Conservation (phyloP, 352 stramenopile species). For the Globisporangium acanthophoron region DNA sequence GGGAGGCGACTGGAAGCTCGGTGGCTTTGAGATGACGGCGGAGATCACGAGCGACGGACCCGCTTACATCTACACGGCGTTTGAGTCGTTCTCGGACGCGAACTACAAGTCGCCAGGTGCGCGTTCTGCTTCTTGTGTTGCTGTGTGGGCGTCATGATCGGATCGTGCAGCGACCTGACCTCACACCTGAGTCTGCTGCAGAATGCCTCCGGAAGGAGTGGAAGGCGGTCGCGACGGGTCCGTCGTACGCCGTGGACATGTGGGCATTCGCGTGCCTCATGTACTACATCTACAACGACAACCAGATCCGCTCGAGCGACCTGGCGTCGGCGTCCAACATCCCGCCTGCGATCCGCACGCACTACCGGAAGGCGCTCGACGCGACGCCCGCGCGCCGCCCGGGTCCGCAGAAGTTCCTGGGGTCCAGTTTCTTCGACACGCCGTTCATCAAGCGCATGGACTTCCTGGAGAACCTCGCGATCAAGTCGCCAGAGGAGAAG, state of each 20-base stretch:
- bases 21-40: constrained; percentile 89
- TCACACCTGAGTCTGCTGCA: constrained; percentile 29
- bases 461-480: constrained; percentile 90
- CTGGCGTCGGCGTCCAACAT: constrained; percentile 61
- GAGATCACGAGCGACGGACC: constrained; percentile 79
- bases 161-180: neutral
- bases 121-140: constrained; percentile 9
- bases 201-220: constrained; percentile 81
- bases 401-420: constrained; percentile 82
- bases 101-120: constrained; percentile 77
- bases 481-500: constrained; percentile 93
- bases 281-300: constrained; percentile 78
- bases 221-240: constrained; percentile 43
- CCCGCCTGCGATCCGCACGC: constrained; percentile 50
- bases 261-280: constrained; percentile 75
- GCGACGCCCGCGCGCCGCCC: constrained; percentile 54
- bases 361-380: constrained; percentile 84
- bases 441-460: constrained; percentile 91
- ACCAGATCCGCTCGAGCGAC: constrained; percentile 46
- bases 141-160: neutral
- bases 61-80: constrained; percentile 69
- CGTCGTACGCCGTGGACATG: constrained; percentile 60
- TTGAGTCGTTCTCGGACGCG: constrained; percentile 81
- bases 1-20: constrained; percentile 95
- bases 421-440: constrained; percentile 90